Evolutionary conservation across 2,329 filamentous ascomycete genomes (phyloP).

Genomic region (Claviceps sp.): DNA sequence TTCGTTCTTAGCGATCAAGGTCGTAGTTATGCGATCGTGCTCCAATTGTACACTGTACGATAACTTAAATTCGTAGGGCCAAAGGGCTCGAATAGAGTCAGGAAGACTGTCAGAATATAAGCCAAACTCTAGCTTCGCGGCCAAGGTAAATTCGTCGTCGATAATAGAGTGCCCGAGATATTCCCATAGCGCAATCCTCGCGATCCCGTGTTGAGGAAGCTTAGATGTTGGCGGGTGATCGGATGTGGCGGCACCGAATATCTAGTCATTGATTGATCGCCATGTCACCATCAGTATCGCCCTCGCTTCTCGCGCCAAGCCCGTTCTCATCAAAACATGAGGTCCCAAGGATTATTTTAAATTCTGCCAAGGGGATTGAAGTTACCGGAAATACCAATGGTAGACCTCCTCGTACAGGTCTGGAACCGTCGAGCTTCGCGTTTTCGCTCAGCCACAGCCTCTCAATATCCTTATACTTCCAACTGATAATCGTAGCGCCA

Average conservation of each 20-base stretch:
- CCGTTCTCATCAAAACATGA: background rate
- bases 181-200: conserved; percentile 81
- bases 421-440: conserved; percentile 71
- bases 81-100: conserved; percentile 54
- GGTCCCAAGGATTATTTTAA: background rate
- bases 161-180: conserved; percentile 71
- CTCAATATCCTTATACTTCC: conserved; percentile 74
- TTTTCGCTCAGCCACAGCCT: conserved; percentile 76
- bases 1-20: conserved; percentile 80
- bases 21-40: conserved; percentile 61
- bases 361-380: conserved; percentile 9
- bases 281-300: background rate
- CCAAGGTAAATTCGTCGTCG: conserved; percentile 41
- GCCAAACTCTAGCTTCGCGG: conserved; percentile 91
- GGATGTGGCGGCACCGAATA: conserved; percentile 73
- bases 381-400: conserved; percentile 85
- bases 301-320: background rate
- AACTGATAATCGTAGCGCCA: conserved; percentile 84
- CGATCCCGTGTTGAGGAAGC: conserved; percentile 90
- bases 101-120: conserved; percentile 61
- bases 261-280: conserved; percentile 32
- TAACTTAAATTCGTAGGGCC: conserved; percentile 79
- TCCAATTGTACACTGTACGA: conserved; percentile 86
- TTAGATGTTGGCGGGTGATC: conserved; percentile 62
- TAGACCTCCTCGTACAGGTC: conserved; percentile 82